Conservation (phyloP, 2,329 filamentous ascomycete genomes). For the Ceratocystis eucalypticola region DNA sequence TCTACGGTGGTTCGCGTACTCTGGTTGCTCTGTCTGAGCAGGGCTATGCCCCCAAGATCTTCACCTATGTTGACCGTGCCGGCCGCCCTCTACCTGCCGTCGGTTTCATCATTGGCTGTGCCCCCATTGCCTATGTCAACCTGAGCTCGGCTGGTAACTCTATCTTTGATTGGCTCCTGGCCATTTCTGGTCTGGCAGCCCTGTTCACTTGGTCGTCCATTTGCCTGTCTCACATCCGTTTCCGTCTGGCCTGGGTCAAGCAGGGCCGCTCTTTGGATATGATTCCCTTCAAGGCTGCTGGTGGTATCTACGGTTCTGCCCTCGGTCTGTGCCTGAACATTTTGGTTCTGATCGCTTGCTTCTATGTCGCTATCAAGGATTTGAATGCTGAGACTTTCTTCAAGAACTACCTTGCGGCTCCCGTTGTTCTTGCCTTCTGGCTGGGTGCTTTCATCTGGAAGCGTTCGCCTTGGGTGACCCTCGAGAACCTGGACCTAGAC, state of each 20-base stretch:
- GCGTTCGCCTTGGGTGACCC: slow-evolving; percentile 43
- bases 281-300: slow-evolving; percentile 47
- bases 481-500: slow-evolving; percentile 53
- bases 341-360: slow-evolving; percentile 40
- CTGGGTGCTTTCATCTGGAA: slow-evolving; percentile 50
- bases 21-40: slow-evolving; percentile 42
- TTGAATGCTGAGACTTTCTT: slow-evolving; percentile 38
- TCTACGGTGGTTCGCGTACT: slow-evolving; percentile 43
- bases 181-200: slow-evolving; percentile 47
- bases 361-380: slow-evolving; percentile 37
- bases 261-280: slow-evolving; percentile 49
- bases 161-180: slow-evolving; percentile 52
- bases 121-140: slow-evolving; percentile 36
- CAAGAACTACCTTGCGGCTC: slow-evolving; percentile 39
- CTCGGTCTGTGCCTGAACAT: slow-evolving; percentile 44
- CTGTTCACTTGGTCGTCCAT: slow-evolving; percentile 56
- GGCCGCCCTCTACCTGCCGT: slow-evolving; percentile 39
- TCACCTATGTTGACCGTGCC: slow-evolving; percentile 40
- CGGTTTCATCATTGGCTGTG: slow-evolving; percentile 33
- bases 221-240: slow-evolving; percentile 53
- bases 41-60: slow-evolving; percentile 40
- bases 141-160: slow-evolving; percentile 33
- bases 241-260: slow-evolving; percentile 45
- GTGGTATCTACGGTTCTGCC: slow-evolving; percentile 49
- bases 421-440: slow-evolving; percentile 43